phyloP scores from a whole-genome alignment of 2,329 filamentous ascomycete species.

The Colletotrichum trifolii region DNA sequence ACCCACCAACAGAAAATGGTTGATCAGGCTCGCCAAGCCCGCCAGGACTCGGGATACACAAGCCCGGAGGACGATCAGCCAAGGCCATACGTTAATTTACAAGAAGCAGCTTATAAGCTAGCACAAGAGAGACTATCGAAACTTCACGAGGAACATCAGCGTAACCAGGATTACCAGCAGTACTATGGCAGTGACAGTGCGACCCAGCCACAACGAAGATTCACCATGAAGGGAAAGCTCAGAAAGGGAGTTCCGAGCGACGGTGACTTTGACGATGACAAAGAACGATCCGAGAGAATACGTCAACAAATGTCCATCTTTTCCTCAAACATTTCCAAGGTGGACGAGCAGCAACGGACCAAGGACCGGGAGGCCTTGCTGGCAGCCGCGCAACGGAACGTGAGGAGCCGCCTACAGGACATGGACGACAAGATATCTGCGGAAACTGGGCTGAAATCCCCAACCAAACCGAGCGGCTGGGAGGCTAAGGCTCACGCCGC shows the following conservation, averaged over 20 bases:
- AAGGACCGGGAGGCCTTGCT: slow-evolving; percentile 81
- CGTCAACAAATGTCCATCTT: slow-evolving; percentile 84
- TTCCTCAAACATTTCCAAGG: slow-evolving; percentile 72
- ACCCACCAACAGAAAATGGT: slow-evolving; percentile 72
- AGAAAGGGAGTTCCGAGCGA: slow-evolving; percentile 76
- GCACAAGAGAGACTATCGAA: slow-evolving; percentile 86
- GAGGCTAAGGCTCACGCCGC: slow-evolving; percentile 79
- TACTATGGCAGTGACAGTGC: slow-evolving; percentile 75
- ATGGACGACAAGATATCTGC: slow-evolving; percentile 86
- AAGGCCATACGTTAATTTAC: slow-evolving; percentile 72
- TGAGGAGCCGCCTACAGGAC: slow-evolving; percentile 79
- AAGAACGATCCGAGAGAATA: slow-evolving; percentile 77
- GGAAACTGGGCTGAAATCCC: slow-evolving; percentile 79
- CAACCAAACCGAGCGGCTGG: slow-evolving; percentile 79
- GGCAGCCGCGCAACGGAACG: slow-evolving; percentile 84
- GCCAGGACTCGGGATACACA: slow-evolving; percentile 47
- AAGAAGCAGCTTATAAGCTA: slow-evolving; percentile 87
- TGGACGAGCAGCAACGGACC: slow-evolving; percentile 79
- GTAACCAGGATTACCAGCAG: slow-evolving; percentile 73
- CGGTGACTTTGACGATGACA: slow-evolving; percentile 71
- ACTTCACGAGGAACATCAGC: slow-evolving; percentile 76
- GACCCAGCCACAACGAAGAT: slow-evolving; percentile 51
- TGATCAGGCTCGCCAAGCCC: slow-evolving; percentile 59
- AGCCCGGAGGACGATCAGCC: slow-evolving; percentile 55
- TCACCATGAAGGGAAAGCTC: slow-evolving; percentile 65